Conservation (phyloP, 2,329 filamentous ascomycete species). For the Daldinia eschscholtzii region DNA sequence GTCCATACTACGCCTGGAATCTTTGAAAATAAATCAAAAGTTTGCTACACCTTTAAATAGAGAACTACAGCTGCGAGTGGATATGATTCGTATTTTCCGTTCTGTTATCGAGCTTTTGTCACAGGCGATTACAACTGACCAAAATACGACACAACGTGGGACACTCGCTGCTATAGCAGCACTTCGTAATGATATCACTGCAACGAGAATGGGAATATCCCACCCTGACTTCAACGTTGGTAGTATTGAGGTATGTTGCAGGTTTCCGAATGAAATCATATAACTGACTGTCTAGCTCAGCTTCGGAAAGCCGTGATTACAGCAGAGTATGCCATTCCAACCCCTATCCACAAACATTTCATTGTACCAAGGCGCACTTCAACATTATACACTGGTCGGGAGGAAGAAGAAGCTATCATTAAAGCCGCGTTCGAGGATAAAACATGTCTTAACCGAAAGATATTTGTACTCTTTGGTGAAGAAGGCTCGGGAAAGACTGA, state of each 20-base stretch:
- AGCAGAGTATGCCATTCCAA: not conserved
- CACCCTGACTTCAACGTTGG: not conserved
- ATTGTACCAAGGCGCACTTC: not conserved
- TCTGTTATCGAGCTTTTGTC: not conserved
- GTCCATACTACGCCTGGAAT: not conserved
- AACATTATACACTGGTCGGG: not conserved
- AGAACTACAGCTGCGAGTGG: not conserved
- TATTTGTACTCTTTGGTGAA: conserved; percentile 46
- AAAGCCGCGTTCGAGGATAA: not conserved
- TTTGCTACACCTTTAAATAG: no score
- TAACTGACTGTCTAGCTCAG: not conserved
- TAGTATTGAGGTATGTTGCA: not conserved
- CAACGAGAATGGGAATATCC: not conserved
- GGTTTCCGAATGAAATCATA: not conserved
- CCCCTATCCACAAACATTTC: not conserved
- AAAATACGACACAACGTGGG: not conserved
- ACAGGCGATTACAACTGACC: not conserved
- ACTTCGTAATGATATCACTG: not conserved
- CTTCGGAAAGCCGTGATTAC: not conserved
- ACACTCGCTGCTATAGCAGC: not conserved
- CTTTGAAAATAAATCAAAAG: not conserved
- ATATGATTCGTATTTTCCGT: not conserved
- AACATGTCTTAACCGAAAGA: conserved; percentile 28
- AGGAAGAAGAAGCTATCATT: not conserved
- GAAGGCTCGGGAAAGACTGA: conserved; percentile 52